Base-by-base conservation (phyloP, 805 yeast genomes). In the Ogataea parapolymorpha region DNA sequence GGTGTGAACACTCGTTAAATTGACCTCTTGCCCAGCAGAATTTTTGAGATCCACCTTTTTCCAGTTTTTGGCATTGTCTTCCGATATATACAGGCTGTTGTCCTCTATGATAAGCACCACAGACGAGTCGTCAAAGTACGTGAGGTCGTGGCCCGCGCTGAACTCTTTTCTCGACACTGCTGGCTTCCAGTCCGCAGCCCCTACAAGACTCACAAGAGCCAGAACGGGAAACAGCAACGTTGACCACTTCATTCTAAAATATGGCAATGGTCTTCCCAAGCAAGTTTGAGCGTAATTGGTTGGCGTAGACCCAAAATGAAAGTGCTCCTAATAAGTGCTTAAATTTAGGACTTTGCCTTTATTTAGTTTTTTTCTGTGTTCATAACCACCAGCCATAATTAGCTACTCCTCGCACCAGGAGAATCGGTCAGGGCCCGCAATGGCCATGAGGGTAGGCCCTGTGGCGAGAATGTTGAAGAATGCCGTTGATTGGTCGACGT, bases 41-140 rank as follows among this genome's bases (percentile, higher is more conserved):
- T 53, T 26, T 40, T 53, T 33, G 23, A 58, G 33, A 5, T 49
- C 55, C 6, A 71, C 48, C 2, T 33, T 39, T 0, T 48, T 35
- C 82, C 83, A 81, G 0, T 59, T 51, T 9, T 43, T 61, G 7
- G 87, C 88, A 52, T 76, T 71, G 53, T 80, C 72, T 10, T 50
- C 56, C 3, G 82, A 73, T 7, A 67, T 52, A 8, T 51, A 58
- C 1, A 77, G 39, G 3, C 42, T 31, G 1, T 62, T 51, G 6
- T 56, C 54, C 18, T 65, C 44, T 6, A 52, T 52, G 22, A 80
- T 37, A n/a, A 62, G 22, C 4, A 77, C 43, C n/a, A 65, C 66
- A 0, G 73, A 52, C 0, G 83, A 72, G 51, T 80, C 85, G 47
- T 79, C 82, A 49, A 80, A 75, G 54, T 75, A 79, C 5, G 54